These are phyloP conservation scores for Camellia lanceoleosa DNA, from an alignment of 148 eudicot genomes.

Conservation along the genomic window DNA sequence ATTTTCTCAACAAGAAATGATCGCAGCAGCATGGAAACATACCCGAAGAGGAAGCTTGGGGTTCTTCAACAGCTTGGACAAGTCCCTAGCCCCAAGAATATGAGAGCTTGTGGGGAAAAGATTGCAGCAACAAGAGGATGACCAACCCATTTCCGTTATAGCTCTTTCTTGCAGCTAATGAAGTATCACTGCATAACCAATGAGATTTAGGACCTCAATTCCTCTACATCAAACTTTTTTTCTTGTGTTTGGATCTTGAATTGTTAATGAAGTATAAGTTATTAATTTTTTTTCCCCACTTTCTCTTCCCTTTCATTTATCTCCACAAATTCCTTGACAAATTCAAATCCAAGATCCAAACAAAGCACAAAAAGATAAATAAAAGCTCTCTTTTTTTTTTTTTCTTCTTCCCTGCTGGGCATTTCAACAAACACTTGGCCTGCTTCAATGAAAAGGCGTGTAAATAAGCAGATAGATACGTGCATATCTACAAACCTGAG, in stretches of 20 bases:
- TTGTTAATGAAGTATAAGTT: too few species aligned
- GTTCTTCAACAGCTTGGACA: slow-evolving; percentile 10
- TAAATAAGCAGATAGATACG: background rate
- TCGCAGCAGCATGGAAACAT: background rate
- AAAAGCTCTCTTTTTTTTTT: background rate
- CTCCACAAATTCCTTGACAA: too few species aligned
- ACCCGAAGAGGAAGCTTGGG: slow-evolving; percentile 17
- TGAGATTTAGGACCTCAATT: background rate
- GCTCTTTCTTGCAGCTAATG: background rate
- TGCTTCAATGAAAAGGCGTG: slow-evolving; percentile 7
- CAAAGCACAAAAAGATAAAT: background rate
- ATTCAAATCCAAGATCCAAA: too few species aligned
- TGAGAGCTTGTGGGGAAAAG: slow-evolving; percentile 11
- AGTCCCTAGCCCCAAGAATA: background rate
- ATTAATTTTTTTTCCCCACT: too few species aligned
- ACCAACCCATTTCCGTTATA: slow-evolving; percentile 14
- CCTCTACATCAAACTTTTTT: background rate
- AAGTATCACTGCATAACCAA: background rate
- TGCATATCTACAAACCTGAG: background rate
- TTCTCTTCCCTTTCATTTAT: too few species aligned
- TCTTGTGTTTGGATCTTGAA: background rate
- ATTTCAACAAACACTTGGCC: slow-evolving; percentile 15
- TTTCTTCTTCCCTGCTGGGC: background rate
- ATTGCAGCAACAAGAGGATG: slow-evolving; percentile 1
- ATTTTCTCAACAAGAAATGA: background rate